These are phyloP conservation scores for Pseudozyma flocculosa DNA, from an alignment of 1,284 basidiomycete genomes.

Conservation along the genomic window DNA sequence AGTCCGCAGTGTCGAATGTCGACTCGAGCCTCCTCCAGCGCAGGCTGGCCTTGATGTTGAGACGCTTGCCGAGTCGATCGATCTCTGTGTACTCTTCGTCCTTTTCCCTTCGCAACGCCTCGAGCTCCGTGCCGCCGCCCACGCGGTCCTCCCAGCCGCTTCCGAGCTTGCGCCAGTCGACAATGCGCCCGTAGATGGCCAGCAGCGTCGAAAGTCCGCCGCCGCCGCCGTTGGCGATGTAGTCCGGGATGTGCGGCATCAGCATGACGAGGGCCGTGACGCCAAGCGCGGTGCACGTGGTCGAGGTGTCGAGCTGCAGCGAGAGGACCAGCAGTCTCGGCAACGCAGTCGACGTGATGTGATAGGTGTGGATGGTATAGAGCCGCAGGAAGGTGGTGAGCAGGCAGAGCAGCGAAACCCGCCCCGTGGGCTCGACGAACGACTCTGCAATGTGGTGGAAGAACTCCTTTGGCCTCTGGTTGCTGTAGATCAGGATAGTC, in stretches of 20 bases:
- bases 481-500: constrained; percentile 43
- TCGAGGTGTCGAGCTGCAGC: constrained; percentile 46
- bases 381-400: constrained; percentile 50
- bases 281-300: constrained; percentile 43
- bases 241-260: constrained; percentile 53
- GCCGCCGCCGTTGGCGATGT: constrained; percentile 48
- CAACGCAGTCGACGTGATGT: constrained; percentile 50
- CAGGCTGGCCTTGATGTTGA: constrained; percentile 31
- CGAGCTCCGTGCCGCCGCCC: constrained; percentile 23
- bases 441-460: constrained; percentile 50
- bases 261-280: constrained; percentile 51
- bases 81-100: constrained; percentile 44
- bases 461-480: constrained; percentile 46
- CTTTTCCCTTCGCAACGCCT: constrained; percentile 26
- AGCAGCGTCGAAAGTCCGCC: constrained; percentile 47
- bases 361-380: constrained; percentile 49
- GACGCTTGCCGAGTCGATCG: constrained; percentile 42
- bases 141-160: constrained; percentile 40
- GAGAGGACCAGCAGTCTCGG: constrained; percentile 37
- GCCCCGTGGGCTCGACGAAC: constrained; percentile 28
- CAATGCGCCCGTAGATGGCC: constrained; percentile 47
- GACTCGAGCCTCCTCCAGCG: constrained; percentile 45
- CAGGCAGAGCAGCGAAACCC: constrained; percentile 46
- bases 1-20: constrained; percentile 34
- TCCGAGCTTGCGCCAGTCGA: constrained; percentile 46